Evolutionary conservation across 495 filamentous ascomycete species (phyloP), one percentile per base, ranked within the genome.

Genomic region (Podospora tetraspora): DNA sequence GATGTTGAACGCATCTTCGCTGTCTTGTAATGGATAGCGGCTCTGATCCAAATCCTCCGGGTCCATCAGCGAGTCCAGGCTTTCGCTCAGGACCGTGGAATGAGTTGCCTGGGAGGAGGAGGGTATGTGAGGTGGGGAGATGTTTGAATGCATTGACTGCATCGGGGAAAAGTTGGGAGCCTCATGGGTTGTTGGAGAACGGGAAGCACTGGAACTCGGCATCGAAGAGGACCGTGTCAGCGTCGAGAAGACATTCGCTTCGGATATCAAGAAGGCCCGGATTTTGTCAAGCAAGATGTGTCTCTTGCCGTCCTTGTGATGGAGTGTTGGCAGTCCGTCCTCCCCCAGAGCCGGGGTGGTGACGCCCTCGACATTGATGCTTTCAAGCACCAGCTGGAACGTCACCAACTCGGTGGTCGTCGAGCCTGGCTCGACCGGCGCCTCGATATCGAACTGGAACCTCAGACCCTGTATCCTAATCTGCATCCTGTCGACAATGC

Each of bases 401-500:
- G 88, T 87, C 29, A 91, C 85, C 56, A 82, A 74, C 66, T 89
- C 85, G 30, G 80, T 74, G 4, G 79, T 66, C 21, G 78, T 66
- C 6, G 86, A 72, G 64, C 83, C 83, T 62, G 84, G 79, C 56
- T 93, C 89, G 19, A 89, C 77, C 0, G 88, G 86, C 30, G 92
- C 77, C 60, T 87, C 82, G 21, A 93, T 81, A 69, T 93, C 87
- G 29, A 88, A 69, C 66, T 84, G 82, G 66, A 89, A 79, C 12
- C 80, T 79, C 16, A 91, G 81, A 57, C 82, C 76, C 58, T 82
- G 84, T 56, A 97, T 84, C 32, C 82, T 83, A 21, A 97, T 77
- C 77, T 92, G 85, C 25, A 96, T 77, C 56, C 94, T 87, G 74
- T 97, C 92, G 34, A 87, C 81, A 66, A 97, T 87, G 6, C 93